Conservation (phyloP, 352 stramenopile genomes). For the Plasmopara halstedii region DNA sequence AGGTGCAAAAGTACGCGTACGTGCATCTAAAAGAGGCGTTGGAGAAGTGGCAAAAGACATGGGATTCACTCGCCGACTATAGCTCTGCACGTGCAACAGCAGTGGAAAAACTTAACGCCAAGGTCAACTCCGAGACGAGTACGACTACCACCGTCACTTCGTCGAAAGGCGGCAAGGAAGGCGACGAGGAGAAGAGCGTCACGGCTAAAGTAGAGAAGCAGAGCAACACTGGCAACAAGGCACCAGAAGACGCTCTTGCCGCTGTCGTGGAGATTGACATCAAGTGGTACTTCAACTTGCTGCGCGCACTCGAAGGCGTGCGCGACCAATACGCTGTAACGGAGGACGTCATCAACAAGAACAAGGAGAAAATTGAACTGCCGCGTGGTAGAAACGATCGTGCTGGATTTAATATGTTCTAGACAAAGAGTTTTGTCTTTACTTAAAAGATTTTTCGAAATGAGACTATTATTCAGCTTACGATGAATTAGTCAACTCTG, state of each 20-base stretch:
- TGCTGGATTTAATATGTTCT: slow-evolving; percentile 78
- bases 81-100: slow-evolving; percentile 46
- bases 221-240: slow-evolving; percentile 21
- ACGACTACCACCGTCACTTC: slow-evolving; percentile 51
- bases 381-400: slow-evolving; percentile 60
- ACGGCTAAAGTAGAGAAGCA: slow-evolving; percentile 53
- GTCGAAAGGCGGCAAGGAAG: slow-evolving; percentile 54
- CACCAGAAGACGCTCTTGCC: slow-evolving; percentile 48
- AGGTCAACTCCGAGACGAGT: slow-evolving; percentile 48
- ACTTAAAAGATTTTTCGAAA: background rate
- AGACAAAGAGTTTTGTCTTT: no score
- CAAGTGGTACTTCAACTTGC: slow-evolving; percentile 82
- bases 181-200: slow-evolving; percentile 65
- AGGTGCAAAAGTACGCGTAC: slow-evolving; percentile 74
- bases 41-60: slow-evolving; percentile 69
- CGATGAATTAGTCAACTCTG: background rate
- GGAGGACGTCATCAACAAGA: slow-evolving; percentile 65
- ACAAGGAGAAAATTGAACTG: slow-evolving; percentile 74
- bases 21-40: slow-evolving; percentile 57
- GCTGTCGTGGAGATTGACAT: slow-evolving; percentile 69
- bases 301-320: slow-evolving; percentile 55
- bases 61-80: slow-evolving; percentile 70
- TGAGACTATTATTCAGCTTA: background rate
- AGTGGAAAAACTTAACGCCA: slow-evolving; percentile 69
- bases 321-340: slow-evolving; percentile 72